phyloP scores from a whole-genome alignment of 2,329 filamentous ascomycete species.

The Botrytis galanthina region DNA sequence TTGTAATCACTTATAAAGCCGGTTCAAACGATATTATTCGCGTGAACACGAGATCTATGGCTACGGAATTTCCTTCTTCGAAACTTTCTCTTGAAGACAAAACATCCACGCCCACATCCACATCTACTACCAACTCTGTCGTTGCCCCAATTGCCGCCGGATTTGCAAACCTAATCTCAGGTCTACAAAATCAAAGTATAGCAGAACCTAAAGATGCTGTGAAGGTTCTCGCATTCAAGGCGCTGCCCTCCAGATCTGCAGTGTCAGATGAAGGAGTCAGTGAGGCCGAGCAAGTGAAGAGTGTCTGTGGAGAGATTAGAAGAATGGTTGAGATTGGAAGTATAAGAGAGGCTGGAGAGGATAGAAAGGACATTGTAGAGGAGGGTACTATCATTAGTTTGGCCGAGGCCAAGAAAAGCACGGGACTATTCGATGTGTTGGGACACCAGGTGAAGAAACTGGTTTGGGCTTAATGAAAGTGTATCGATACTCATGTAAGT shows the following conservation, averaged over 20 bases:
- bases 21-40: conserved; percentile 69
- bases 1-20: conserved; percentile 75
- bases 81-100: conserved; percentile 36
- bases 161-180: conserved; percentile 15
- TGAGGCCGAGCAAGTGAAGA: conserved; percentile 38
- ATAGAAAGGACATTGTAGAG: conserved; percentile 49
- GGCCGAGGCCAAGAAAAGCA: conserved; percentile 81
- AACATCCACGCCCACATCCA: conserved; percentile 17
- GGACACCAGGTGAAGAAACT: conserved; percentile 91
- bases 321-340: conserved; percentile 55
- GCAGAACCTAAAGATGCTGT: conserved; percentile 24
- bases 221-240: conserved; percentile 54
- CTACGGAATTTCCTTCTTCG: conserved; percentile 42
- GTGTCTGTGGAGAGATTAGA: conserved; percentile 22
- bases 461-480: conserved; percentile 62
- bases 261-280: conserved; percentile 31
- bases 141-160: conserved; percentile 25
- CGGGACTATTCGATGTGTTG: conserved; percentile 79
- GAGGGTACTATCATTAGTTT: conserved; percentile 75
- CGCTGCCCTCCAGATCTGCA: conserved; percentile 49
- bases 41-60: conserved; percentile 83
- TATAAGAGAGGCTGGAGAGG: conserved; percentile 38
- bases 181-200: conserved; percentile 11
- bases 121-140: conserved; percentile 20
- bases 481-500: background rate